Conservation (phyloP, 345 rosid species). For the Moringa oleifera region DNA sequence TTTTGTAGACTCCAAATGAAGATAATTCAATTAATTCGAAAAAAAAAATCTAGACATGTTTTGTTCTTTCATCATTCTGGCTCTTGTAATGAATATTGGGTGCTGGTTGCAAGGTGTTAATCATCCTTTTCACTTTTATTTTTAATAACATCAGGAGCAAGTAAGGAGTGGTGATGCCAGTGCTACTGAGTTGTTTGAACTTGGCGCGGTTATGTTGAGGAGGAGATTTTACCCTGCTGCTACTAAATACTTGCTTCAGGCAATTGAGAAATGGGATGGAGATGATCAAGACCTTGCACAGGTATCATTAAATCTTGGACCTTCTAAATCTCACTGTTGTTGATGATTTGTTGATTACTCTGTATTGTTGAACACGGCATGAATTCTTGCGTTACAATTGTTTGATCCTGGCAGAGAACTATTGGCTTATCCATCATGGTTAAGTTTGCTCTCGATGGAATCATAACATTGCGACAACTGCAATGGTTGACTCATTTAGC, state of each 20-base stretch:
- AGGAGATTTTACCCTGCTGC: slow-evolving; percentile 93
- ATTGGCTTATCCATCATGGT: no score
- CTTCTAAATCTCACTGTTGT: slow-evolving; percentile 1
- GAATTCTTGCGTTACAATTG: no score
- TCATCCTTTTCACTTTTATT: not conserved
- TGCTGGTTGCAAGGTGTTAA: not conserved
- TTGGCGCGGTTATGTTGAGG: slow-evolving; percentile 93
- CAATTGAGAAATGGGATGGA: slow-evolving; percentile 95
- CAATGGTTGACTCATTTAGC: no score
- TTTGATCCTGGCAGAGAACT: no score
- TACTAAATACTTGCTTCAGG: slow-evolving; percentile 72
- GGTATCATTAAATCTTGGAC: slow-evolving; percentile 33
- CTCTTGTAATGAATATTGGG: not conserved
- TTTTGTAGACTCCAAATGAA: not conserved
- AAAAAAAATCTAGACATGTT: not conserved
- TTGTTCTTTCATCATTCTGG: not conserved
- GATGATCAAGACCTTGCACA: slow-evolving; percentile 98
- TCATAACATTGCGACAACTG: no score
- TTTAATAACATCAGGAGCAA: slow-evolving; percentile 59
- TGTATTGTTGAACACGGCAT: not conserved
- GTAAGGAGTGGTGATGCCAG: slow-evolving; percentile 99
- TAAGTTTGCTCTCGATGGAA: no score
- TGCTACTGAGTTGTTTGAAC: slow-evolving; percentile 91
- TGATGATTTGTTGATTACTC: not conserved
- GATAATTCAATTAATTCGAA: no score